Percentiles rank a stretch among this genome's conserved stretches.
Conservation (phyloP, 164 flowering plant species). For the Cinnamomum chago region DNA sequence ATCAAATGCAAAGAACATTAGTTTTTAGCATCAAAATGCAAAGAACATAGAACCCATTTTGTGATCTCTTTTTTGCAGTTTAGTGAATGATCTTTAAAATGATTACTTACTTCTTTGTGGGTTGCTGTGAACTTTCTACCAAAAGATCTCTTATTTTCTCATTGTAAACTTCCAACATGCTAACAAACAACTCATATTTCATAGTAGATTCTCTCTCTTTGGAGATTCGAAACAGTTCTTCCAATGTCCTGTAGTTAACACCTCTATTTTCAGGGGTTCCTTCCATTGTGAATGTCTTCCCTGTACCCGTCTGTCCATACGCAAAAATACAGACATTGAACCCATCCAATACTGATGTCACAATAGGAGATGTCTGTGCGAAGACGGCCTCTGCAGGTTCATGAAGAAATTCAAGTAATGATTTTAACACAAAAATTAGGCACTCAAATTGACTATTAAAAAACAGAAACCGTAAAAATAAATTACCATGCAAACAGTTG, state of each 20-base stretch:
- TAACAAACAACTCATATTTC: constrained; percentile 63
- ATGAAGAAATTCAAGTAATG: not conserved
- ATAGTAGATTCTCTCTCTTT: constrained; percentile 40
- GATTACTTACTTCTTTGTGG: constrained; percentile 58
- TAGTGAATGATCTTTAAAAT: not conserved
- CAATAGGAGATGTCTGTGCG: constrained; percentile 63
- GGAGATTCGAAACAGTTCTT: constrained; percentile 62
- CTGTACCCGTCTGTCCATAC: constrained; percentile 94
- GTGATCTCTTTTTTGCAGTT: too few relatives aligned
- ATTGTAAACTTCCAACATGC: constrained; percentile 92
- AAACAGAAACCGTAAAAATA: too few relatives aligned
- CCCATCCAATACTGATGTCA: constrained; percentile 81
- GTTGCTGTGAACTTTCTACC: constrained; percentile 52
- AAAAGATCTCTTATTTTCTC: constrained; percentile 81
- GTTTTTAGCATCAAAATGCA: too few relatives aligned
- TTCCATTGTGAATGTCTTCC: constrained; percentile 93
- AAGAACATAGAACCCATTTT: too few relatives aligned
- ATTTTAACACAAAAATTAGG: not conserved
- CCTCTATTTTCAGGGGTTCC: constrained; percentile 80
- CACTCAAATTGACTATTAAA: too few relatives aligned
- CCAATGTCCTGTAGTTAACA: constrained; percentile 78
- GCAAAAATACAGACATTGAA: constrained; percentile 92
- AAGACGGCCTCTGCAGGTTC: constrained; percentile 68
- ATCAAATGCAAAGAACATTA: not conserved
- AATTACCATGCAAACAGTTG: too few relatives aligned